Conservation (phyloP, 139 green algal genomes). For the Pleodorina starrii region DNA sequence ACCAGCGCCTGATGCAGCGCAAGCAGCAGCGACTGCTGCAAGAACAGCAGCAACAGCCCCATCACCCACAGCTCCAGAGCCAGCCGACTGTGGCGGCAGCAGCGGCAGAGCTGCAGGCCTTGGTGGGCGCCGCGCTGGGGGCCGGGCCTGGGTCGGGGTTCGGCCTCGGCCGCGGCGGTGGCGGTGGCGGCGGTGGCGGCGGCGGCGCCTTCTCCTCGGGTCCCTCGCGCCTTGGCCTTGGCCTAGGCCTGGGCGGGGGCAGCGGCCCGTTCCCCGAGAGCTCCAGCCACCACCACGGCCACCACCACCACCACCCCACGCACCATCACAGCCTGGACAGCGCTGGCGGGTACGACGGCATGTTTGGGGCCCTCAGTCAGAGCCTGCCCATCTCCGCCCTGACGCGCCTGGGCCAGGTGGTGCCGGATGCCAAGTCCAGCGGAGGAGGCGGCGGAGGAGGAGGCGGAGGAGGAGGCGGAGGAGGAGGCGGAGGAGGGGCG, state of each 20-base stretch:
- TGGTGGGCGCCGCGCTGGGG: background rate
- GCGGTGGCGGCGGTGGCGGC: background rate
- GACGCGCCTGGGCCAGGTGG: background rate
- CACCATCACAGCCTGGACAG: too few relatives aligned
- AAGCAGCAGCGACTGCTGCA: too few relatives aligned
- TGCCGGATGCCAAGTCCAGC: too few relatives aligned
- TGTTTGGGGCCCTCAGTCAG: background rate
- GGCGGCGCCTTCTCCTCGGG: background rate
- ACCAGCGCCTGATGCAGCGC: background rate
- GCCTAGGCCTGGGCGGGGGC: too few relatives aligned
- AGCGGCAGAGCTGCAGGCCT: background rate
- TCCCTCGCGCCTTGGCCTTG: too few relatives aligned
- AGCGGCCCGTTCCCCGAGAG: too few relatives aligned
- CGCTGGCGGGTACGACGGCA: background rate
- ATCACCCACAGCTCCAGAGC: background rate
- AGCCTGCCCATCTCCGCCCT: constrained; percentile 6
- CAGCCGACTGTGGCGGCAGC: background rate
- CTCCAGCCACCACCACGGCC: too few relatives aligned
- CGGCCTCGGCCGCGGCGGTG: background rate
- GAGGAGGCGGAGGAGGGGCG: too few relatives aligned
- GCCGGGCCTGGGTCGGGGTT: too few relatives aligned
- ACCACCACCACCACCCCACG: too few relatives aligned
- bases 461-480: too few relatives aligned
- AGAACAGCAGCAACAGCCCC: constrained; percentile 12
- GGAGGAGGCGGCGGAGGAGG: background rate